Percentiles rank a stretch among this genome's conserved stretches.
These are phyloP conservation scores for Lachnellula hyalina DNA, from an alignment of 2,329 filamentous ascomycete genomes.

Conservation along the genomic window DNA sequence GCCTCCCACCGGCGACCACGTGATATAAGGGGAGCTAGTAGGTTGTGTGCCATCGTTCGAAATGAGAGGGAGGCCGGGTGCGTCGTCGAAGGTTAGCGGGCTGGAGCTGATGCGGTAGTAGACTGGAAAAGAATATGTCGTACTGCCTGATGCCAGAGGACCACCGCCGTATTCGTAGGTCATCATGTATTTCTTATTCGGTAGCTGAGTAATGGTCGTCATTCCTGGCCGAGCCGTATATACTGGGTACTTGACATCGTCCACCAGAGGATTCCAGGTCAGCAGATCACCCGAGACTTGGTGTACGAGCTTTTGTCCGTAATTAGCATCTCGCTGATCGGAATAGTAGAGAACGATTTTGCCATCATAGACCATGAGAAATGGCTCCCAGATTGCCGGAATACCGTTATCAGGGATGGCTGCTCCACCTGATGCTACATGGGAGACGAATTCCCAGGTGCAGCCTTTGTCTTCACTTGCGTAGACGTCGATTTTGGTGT, in stretches of 20 bases:
- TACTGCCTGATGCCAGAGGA: constrained; percentile 10
- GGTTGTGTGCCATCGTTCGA: constrained; percentile 25
- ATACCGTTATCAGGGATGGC: constrained; percentile 54
- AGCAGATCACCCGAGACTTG: constrained; percentile 48
- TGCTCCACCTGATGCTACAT: constrained; percentile 57
- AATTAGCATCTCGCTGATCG: constrained; percentile 59
- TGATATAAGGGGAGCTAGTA: constrained; percentile 26
- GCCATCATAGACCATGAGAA: constrained; percentile 53
- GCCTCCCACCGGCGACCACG: constrained; percentile 28
- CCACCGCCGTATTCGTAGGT: constrained; percentile 47
- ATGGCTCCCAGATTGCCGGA: constrained; percentile 70
- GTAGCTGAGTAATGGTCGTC: constrained; percentile 55
- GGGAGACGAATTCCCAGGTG: constrained; percentile 63
- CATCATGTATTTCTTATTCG: constrained; percentile 53
- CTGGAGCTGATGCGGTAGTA: constrained; percentile 29
- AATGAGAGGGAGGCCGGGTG: constrained; percentile 20
- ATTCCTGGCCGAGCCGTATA: constrained; percentile 64
- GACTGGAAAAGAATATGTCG: constrained; percentile 27
- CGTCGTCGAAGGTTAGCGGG: constrained; percentile 27
- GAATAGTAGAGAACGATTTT: constrained; percentile 64
- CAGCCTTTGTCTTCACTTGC: constrained; percentile 53
- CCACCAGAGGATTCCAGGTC: constrained; percentile 53
- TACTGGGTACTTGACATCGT: constrained; percentile 57
- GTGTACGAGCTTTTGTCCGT: constrained; percentile 66
- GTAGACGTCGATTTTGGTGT: constrained; percentile 66